Conservation (phyloP, 2,329 filamentous ascomycete genomes). For the Scleromitrula shiraiana region DNA sequence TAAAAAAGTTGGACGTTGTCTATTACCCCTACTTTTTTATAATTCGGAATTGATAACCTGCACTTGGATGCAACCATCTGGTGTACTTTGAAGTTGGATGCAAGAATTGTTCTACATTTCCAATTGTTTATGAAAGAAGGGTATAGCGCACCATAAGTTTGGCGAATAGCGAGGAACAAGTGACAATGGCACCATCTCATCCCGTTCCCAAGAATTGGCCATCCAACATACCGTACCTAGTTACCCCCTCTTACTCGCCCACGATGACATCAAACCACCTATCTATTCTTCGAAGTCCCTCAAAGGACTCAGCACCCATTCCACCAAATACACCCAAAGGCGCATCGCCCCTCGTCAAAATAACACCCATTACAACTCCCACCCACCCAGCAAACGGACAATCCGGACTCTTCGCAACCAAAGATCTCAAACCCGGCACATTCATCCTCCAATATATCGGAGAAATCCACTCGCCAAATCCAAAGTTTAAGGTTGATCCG, state of each 20-base stretch:
- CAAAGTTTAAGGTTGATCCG: conserved; percentile 11
- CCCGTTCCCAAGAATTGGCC: conserved; percentile 52
- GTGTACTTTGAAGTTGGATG: too few relatives aligned
- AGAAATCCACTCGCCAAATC: conserved; percentile 40
- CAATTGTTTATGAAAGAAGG: background rate
- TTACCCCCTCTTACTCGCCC: conserved; percentile 40
- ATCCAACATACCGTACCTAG: conserved; percentile 42
- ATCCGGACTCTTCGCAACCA: conserved; percentile 51
- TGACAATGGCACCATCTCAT: conserved; percentile 4
- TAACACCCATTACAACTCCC: conserved; percentile 42
- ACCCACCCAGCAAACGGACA: conserved; percentile 52
- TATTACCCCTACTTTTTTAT: too few relatives aligned
- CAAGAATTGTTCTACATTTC: background rate
- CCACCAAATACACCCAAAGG: conserved; percentile 33
- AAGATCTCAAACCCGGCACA: conserved; percentile 43
- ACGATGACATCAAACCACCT: conserved; percentile 16
- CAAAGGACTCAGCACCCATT: conserved; percentile 28
- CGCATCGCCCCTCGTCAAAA: conserved; percentile 44
- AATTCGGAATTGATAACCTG: too few relatives aligned
- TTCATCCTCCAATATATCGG: conserved; percentile 58
- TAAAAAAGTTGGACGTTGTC: too few relatives aligned
- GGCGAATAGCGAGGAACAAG: background rate
- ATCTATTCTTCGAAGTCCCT: conserved; percentile 15
- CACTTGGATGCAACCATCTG: too few relatives aligned
- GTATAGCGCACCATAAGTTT: background rate